Conservation (phyloP, 306 rosid genomes). For the Urtica urens region DNA sequence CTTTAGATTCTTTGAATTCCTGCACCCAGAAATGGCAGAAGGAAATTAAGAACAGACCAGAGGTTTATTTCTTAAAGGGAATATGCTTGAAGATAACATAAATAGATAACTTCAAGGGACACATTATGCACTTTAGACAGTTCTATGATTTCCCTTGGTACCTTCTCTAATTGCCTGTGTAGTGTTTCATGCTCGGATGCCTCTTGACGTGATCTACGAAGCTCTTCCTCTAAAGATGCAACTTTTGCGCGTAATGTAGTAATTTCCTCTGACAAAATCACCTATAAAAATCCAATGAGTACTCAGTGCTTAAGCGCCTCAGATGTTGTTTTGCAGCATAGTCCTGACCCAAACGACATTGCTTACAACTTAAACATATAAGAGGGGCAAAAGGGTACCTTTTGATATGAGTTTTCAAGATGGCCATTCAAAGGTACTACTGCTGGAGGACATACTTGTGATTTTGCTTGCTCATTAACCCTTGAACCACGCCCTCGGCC, state of each 20-base stretch:
- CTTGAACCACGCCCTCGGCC: slow-evolving; percentile 82
- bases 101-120: background rate
- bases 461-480: slow-evolving; percentile 50
- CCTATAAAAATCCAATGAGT: slow-evolving; percentile 4
- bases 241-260: slow-evolving; percentile 56
- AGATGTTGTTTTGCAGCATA: background rate
- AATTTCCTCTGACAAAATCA: slow-evolving; percentile 47
- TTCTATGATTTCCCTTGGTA: slow-evolving; percentile 13
- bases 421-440: slow-evolving; percentile 63
- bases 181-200: slow-evolving; percentile 47
- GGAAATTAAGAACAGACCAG: slow-evolving; percentile 10
- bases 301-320: background rate
- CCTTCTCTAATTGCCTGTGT: slow-evolving; percentile 60
- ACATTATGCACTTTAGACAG: slow-evolving; percentile 2
- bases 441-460: slow-evolving; percentile 38
- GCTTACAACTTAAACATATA: background rate
- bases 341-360: background rate
- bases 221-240: slow-evolving; percentile 68
- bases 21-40: slow-evolving; percentile 30
- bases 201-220: slow-evolving; percentile 65
- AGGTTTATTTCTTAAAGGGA: background rate
- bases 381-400: slow-evolving; percentile 27
- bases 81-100: background rate
- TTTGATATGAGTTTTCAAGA: slow-evolving; percentile 39
- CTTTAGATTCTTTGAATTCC: slow-evolving; percentile 82